A percentile compares a stretch with the other conserved stretches of the same genome.
Evolutionary conservation across 345 rosid genomes (phyloP).

Genomic region (Murraya koenigii): DNA sequence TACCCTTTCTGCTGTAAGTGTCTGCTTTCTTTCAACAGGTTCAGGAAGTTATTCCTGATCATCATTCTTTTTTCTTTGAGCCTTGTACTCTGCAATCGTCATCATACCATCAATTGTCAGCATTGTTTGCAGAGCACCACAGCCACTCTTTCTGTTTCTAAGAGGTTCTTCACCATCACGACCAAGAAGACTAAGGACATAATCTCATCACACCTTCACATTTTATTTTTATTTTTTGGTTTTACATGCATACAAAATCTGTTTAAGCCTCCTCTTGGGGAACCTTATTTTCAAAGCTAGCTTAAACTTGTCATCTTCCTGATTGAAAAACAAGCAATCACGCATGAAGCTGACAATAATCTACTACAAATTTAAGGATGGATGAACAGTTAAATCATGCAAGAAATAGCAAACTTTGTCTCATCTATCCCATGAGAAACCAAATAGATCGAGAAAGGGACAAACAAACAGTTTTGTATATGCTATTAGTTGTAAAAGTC

Average conservation of each 20-base stretch:
- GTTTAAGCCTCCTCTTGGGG: constrained; percentile 82
- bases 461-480: background rate
- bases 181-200: constrained; percentile 51
- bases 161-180: constrained; percentile 74
- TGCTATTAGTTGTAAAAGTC: too few species aligned
- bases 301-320: constrained; percentile 94
- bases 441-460: background rate
- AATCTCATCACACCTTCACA: constrained; percentile 84
- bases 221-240: constrained; percentile 75
- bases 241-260: constrained; percentile 87
- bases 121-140: constrained; percentile 93
- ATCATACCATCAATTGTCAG: constrained; percentile 92
- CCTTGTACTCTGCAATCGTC: constrained; percentile 86
- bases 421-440: background rate
- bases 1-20: constrained; percentile 90
- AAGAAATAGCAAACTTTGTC: too few species aligned
- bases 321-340: constrained; percentile 26
- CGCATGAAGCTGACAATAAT: background rate
- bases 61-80: constrained; percentile 67
- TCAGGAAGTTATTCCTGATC: constrained; percentile 93
- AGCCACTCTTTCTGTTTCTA: constrained; percentile 82
- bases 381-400: background rate
- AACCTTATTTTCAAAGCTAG: constrained; percentile 86
- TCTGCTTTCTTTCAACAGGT: constrained; percentile 90
- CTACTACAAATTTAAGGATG: background rate